Percentiles rank a stretch among this genome's conserved stretches.
phyloP scores from a whole-genome alignment of 75 land plant genomes.

The Cunninghamia lanceolata region DNA sequence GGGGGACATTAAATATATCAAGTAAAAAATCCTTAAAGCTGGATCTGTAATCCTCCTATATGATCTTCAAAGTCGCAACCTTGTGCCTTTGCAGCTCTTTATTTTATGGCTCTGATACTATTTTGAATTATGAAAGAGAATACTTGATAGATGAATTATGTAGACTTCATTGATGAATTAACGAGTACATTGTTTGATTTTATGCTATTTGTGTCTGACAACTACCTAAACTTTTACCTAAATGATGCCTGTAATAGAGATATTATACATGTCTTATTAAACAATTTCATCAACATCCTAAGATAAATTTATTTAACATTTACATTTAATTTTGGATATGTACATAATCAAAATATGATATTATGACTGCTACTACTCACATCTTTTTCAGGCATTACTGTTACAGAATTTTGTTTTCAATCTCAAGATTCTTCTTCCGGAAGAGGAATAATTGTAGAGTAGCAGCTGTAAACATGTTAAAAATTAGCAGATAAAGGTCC shows the following conservation, averaged over 20 bases:
- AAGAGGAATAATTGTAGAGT: neutral
- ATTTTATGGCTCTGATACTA: neutral
- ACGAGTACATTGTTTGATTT: neutral
- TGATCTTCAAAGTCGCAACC: neutral
- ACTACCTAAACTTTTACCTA: neutral
- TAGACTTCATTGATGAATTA: neutral
- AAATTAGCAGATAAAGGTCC: neutral
- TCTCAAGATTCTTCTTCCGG: neutral
- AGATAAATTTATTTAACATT: neutral
- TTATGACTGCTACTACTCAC: neutral
- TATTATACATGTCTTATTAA: neutral
- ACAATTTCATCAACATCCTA: neutral
- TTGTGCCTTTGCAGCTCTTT: neutral
- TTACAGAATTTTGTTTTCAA: neutral
- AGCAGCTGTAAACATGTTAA: neutral
- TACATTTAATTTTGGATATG: neutral
- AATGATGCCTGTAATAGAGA: neutral
- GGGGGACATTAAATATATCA: neutral
- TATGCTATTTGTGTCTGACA: neutral
- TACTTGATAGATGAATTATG: neutral
- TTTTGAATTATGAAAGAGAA: neutral
- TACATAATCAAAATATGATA: neutral
- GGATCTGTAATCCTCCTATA: neutral
- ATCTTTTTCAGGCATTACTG: neutral
- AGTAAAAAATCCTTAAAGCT: neutral